Base-by-base conservation (phyloP, 129 eudicot species). In the Mikania micrantha region DNA sequence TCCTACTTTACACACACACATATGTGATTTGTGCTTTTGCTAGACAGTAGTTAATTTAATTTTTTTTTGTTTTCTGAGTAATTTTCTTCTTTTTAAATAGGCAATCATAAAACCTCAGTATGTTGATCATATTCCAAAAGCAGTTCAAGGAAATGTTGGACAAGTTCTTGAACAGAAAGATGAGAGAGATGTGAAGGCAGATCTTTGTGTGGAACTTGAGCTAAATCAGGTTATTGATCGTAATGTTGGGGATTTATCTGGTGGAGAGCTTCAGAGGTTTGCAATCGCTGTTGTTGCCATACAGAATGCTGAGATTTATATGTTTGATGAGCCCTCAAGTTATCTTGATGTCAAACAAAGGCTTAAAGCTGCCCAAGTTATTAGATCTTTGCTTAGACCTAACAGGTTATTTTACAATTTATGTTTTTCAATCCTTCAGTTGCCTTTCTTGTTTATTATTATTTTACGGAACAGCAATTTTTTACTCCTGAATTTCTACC, bases 91-190 rank as follows among this genome's bases (percentile, higher is more conserved):
- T 50, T 20, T 5, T 19, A 11, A 39, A 35, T 32, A 93, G 98
- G 98, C 98, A 1, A 86, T 88, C 70, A 88, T 93, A 77, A 88
- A 93, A 73, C 98, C 98, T 8, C 98, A 88, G 76, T 93, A 93
- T 72, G 98, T 93, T 47, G 98, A 93, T 66, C 91, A 93, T 66
- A 93, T 93, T 66, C 98, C 98, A n/a, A 93, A 93, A 77, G 98
- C 96, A 65, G 96, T 93, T 19, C 95, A 93, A 80, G 98, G 98
- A 67, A 88, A 88, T 67, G 98, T 93, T 52, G 96, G 95, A 25
- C 88, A 93, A 77, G 96, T 93, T 31, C 91, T 93, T 40, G 88
- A 87, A 1, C 96, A 88, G 34, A 93, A 93, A 59, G 95, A 93
- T 61, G 96, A 93, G 79, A 88, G 95, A 77, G 96, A 79, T 16